Conservation (phyloP, 2,329 filamentous ascomycete species). For the Pseudopithomyces maydicus region DNA sequence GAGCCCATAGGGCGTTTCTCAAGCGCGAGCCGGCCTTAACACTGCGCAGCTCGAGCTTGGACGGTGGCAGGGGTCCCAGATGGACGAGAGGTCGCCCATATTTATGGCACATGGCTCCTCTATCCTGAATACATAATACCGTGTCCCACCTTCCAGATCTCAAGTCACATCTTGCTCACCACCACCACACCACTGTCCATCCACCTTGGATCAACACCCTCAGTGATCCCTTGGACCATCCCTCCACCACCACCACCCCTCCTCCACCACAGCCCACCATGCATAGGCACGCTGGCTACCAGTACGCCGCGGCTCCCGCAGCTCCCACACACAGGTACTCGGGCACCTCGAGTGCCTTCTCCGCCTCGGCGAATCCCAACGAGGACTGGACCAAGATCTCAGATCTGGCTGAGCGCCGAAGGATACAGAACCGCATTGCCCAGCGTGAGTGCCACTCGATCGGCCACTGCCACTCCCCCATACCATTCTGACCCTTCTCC, state of each 20-base stretch:
- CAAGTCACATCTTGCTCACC: too few species aligned
- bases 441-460: constrained; percentile 74
- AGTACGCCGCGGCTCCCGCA: constrained; percentile 47
- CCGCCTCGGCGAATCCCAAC: constrained; percentile 89
- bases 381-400: constrained; percentile 99
- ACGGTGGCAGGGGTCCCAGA: constrained; percentile 4
- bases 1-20: constrained; percentile 6
- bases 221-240: constrained; percentile 14
- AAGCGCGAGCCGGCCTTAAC: constrained; percentile 10
- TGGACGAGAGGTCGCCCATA: constrained; percentile 19
- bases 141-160: constrained; percentile 4
- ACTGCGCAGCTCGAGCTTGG: constrained; percentile 14
- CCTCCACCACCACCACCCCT: constrained; percentile 2
- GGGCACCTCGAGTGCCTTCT: constrained; percentile 92
- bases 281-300: constrained; percentile 52
- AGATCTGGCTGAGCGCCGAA: constrained; percentile 88
- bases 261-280: constrained; percentile 36
- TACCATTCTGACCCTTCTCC: constrained; percentile 51
- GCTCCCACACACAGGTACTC: constrained; percentile 66
- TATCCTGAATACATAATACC: constrained; percentile 5
- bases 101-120: constrained; percentile 25
- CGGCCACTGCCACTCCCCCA: constrained; percentile 7
- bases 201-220: constrained; percentile 31
- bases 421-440: constrained; percentile 97
- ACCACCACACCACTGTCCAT: background rate